Conservation (phyloP, 1,139 yeast species). For the Sugiyamaella xylanicola region DNA sequence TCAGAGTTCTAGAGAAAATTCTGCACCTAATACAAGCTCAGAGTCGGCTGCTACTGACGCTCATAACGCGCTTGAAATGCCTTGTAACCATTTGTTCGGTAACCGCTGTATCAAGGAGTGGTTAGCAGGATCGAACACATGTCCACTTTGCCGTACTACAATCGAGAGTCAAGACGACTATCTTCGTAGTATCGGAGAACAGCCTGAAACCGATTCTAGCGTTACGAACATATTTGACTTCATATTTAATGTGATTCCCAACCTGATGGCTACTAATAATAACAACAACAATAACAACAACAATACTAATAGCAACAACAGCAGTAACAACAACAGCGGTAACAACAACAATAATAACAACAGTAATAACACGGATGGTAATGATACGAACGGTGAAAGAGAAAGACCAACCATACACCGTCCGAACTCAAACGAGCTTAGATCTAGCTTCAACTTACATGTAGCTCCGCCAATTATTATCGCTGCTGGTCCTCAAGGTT, state of each 20-base stretch:
- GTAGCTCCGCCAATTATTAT: neutral
- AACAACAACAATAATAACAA: constrained; percentile 7
- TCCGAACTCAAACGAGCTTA: no score
- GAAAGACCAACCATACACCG: no score
- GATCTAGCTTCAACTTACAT: neutral
- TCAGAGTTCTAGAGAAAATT: no score
- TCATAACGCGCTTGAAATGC: constrained; percentile 71
- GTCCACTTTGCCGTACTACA: constrained; percentile 76
- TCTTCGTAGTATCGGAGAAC: constrained; percentile 31
- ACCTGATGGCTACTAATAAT: constrained; percentile 17
- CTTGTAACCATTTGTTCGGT: constrained; percentile 83
- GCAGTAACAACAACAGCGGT: constrained; percentile 13
- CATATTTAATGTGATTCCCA: constrained; percentile 28
- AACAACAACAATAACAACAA: neutral
- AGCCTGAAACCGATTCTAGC: constrained; percentile 21
- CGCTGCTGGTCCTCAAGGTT: constrained; percentile 3
- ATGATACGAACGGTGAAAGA: neutral
- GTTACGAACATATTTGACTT: constrained; percentile 25
- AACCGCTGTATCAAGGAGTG: constrained; percentile 72
- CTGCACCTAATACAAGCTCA: no score
- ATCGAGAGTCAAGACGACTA: constrained; percentile 46
- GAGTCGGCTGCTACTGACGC: no score
- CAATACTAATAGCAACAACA: constrained; percentile 6
- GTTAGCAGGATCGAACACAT: constrained; percentile 67
- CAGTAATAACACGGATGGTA: constrained; percentile 7